Conservation (phyloP, 2,329 filamentous ascomycete species). For the Trichoderma sp. region DNA sequence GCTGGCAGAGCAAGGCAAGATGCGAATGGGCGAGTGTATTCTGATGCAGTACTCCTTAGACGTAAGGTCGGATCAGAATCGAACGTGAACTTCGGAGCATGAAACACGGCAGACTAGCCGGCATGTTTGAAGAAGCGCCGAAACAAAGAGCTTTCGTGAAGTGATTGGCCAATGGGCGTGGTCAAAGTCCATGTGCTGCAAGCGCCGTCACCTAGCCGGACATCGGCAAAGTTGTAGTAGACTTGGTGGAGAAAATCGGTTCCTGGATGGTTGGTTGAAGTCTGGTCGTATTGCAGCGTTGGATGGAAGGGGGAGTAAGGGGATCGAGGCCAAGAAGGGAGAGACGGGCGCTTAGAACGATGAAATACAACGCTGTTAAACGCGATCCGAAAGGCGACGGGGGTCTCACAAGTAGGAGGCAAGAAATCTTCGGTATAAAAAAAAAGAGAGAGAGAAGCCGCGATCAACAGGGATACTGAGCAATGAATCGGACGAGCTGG, state of each 20-base stretch:
- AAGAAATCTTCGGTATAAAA: background rate
- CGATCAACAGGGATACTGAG: slow-evolving; percentile 17
- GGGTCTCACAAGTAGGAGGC: slow-evolving; percentile 1
- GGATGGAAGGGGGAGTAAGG: background rate
- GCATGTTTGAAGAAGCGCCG: slow-evolving; percentile 31
- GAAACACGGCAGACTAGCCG: slow-evolving; percentile 28
- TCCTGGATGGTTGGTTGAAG: slow-evolving; percentile 22
- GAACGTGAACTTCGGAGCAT: slow-evolving; percentile 22
- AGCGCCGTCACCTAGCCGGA: slow-evolving; percentile 27
- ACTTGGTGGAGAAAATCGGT: background rate
- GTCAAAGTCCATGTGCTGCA: slow-evolving; percentile 23
- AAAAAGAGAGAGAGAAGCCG: background rate
- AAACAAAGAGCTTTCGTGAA: slow-evolving; percentile 19
- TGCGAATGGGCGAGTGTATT: background rate
- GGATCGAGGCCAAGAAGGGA: slow-evolving; percentile 1
- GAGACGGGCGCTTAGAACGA: slow-evolving; percentile 24
- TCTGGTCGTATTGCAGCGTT: slow-evolving; percentile 23
- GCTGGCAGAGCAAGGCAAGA: slow-evolving; percentile 2
- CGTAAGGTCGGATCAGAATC: slow-evolving; percentile 11
- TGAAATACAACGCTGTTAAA: slow-evolving; percentile 8
- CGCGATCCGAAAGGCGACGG: slow-evolving; percentile 15
- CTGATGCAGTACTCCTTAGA: slow-evolving; percentile 15
- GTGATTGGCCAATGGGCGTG: slow-evolving; percentile 28
- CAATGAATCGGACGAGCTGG: slow-evolving; percentile 2
- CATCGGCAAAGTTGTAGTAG: no score